phyloP scores from a whole-genome alignment of 1,284 basidiomycete genomes.

The Trichosporon coremiiforme region DNA sequence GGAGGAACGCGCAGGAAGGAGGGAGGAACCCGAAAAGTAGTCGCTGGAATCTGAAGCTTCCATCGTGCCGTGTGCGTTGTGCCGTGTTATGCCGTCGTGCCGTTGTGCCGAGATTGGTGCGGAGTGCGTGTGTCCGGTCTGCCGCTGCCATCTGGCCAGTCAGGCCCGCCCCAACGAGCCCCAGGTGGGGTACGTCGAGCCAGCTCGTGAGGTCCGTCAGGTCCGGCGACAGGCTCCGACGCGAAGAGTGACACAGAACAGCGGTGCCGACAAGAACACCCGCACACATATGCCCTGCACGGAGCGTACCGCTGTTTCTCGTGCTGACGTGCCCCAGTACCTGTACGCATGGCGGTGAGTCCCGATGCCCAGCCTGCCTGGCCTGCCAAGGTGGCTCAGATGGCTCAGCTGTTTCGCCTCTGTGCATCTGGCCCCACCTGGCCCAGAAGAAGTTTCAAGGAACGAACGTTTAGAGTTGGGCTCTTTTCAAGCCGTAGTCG shows the following conservation, averaged over 20 bases:
- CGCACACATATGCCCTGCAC: not conserved
- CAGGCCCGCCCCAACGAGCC: not conserved
- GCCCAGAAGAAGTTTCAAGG: not conserved
- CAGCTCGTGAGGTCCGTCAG: not conserved
- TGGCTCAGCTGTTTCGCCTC: not conserved
- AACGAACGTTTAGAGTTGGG: not conserved
- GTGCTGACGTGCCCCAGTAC: not conserved
- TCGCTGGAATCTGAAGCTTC: constrained; percentile 10
- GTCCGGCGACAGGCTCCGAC: not conserved
- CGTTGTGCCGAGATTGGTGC: not conserved
- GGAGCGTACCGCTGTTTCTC: not conserved
- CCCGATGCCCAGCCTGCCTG: not conserved
- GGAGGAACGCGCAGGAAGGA: not conserved
- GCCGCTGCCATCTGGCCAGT: not conserved
- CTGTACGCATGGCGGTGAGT: constrained; percentile 14
- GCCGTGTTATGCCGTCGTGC: not conserved
- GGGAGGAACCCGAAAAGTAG: not conserved
- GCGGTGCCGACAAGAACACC: constrained; percentile 3
- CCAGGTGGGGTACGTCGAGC: not conserved
- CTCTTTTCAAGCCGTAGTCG: not conserved
- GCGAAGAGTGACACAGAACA: not conserved
- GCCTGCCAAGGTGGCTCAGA: too few relatives aligned
- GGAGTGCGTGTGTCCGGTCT: constrained; percentile 2
- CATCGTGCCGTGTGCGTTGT: not conserved
- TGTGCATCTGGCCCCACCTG: not conserved